Evolutionary conservation across 2,329 filamentous ascomycete species (phyloP).

Genomic region (Alternaria infectoria): DNA sequence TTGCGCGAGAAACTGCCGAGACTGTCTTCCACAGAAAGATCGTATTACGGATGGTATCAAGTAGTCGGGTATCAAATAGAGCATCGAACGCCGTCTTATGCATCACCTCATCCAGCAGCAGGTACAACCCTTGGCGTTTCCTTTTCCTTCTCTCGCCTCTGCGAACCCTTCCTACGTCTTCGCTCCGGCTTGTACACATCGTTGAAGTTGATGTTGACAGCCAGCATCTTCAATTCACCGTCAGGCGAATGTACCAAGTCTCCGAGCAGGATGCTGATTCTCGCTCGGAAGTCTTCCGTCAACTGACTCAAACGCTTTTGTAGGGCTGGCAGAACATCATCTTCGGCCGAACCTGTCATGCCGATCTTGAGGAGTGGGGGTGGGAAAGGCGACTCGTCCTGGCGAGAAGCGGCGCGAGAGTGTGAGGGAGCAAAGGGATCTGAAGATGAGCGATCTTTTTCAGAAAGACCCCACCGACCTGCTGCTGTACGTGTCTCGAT

Average conservation of each 20-base stretch:
- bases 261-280: conserved; percentile 81
- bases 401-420: conserved; percentile 28
- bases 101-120: not conserved
- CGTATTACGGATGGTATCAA: not conserved
- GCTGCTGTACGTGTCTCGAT: conserved; percentile 70
- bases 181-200: conserved; percentile 86
- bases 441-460: conserved; percentile 51
- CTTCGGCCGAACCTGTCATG: conserved; percentile 53
- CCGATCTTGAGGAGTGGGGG: conserved; percentile 46
- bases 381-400: conserved; percentile 53
- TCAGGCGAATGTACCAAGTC: conserved; percentile 94
- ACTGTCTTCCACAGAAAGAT: not conserved
- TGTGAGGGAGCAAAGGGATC: conserved; percentile 27
- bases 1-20: not conserved
- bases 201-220: conserved; percentile 99
- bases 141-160: conserved; percentile 39
- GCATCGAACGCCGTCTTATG: not conserved
- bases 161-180: conserved; percentile 59
- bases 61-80: conserved; percentile 8
- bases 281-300: conserved; percentile 75
- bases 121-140: conserved; percentile 25
- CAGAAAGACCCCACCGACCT: conserved; percentile 68
- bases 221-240: conserved; percentile 92
- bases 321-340: conserved; percentile 75
- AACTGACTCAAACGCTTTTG: conserved; percentile 75